A percentile compares a stretch with the other conserved stretches of the same genome.
Conservation (phyloP, 495 filamentous ascomycete genomes). For the Xylaria scruposa region DNA sequence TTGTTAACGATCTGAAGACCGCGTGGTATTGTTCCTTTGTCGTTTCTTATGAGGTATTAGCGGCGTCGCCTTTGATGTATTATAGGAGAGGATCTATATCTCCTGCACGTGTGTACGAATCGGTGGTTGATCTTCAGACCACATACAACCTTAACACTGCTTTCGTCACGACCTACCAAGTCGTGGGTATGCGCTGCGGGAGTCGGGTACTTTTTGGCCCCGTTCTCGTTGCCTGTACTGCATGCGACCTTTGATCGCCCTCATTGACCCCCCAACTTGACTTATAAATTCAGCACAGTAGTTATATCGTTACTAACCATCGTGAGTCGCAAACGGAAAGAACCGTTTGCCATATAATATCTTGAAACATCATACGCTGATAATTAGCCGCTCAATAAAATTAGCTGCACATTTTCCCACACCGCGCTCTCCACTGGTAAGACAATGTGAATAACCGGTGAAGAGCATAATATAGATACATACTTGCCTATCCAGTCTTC, state of each 20-base stretch:
- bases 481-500: not conserved
- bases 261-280: not conserved
- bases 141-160: not conserved
- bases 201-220: not conserved
- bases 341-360: not conserved
- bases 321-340: not conserved
- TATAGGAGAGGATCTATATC: constrained; percentile 3
- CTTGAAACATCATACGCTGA: not conserved
- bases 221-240: not conserved
- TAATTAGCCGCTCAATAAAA: not conserved
- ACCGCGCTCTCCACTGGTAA: constrained; percentile 1
- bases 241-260: constrained; percentile 2
- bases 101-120: not conserved
- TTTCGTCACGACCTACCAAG: constrained; percentile 2
- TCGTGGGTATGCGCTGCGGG: not conserved
- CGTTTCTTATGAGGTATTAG: not conserved
- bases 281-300: not conserved
- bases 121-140: not conserved
- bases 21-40: not conserved
- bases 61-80: no score
- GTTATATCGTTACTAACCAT: not conserved
- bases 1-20: not conserved
- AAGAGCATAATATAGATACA: not conserved
- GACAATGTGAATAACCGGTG: constrained; percentile 6
- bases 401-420: not conserved